phyloP scores from a whole-genome alignment of 805 yeast genomes.

The Torulaspora microellipsoides region DNA sequence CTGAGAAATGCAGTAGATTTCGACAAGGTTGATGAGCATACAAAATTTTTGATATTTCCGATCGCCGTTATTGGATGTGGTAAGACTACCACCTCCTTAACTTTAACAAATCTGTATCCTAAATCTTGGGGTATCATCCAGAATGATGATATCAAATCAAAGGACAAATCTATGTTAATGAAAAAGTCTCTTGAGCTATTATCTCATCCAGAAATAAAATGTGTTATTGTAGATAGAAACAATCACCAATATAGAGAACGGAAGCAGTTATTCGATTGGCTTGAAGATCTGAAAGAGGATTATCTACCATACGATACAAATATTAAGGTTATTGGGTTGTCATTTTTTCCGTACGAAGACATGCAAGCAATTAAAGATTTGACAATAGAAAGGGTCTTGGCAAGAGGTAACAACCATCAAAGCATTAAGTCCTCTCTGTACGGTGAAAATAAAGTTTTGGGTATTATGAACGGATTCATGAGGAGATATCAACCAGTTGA shows the following conservation, averaged over 20 bases:
- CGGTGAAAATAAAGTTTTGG: conserved; percentile 47
- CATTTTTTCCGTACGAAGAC: conserved; percentile 49
- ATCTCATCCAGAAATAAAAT: conserved; percentile 33
- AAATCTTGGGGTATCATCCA: conserved; percentile 66
- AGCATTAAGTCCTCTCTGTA: conserved; percentile 54
- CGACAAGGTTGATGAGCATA: conserved; percentile 34
- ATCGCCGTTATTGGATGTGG: conserved; percentile 94
- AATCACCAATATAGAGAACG: conserved; percentile 74
- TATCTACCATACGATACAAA: conserved; percentile 42
- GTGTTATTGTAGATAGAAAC: conserved; percentile 76
- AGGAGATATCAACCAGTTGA: conserved; percentile 61
- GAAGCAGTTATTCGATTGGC: conserved; percentile 53
- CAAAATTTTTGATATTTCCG: conserved; percentile 67
- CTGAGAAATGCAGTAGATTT: conserved; percentile 37
- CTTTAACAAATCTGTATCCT: conserved; percentile 52
- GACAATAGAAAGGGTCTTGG: conserved; percentile 55
- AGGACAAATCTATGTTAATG: conserved; percentile 47
- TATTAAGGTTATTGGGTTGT: conserved; percentile 60
- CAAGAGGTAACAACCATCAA: conserved; percentile 86
- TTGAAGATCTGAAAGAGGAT: conserved; percentile 40
- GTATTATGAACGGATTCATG: conserved; percentile 71
- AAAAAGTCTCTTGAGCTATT: conserved; percentile 42
- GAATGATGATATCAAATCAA: conserved; percentile 64
- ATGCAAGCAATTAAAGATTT: conserved; percentile 42
- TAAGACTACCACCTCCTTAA: conserved; percentile 74